These are phyloP conservation scores for Pholiota adiposa DNA, from an alignment of 1,284 basidiomycete species.

Conservation along the genomic window DNA sequence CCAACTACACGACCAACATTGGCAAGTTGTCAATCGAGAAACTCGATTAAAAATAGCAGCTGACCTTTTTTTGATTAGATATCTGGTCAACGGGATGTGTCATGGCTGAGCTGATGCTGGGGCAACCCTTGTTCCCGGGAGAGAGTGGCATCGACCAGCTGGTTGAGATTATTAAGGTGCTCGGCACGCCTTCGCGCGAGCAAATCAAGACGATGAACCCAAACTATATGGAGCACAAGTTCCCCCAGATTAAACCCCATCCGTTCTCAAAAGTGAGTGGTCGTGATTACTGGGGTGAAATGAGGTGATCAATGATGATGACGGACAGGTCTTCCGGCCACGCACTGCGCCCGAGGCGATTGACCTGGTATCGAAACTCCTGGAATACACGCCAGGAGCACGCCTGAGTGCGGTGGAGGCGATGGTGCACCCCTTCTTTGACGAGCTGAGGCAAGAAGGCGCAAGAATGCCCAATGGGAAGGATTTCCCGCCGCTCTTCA, in stretches of 20 bases:
- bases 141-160: conserved; percentile 99
- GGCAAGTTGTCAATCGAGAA: conserved; percentile 55
- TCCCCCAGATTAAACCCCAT: conserved; percentile 99
- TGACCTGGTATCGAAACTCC: conserved; percentile 90
- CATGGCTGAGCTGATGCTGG: conserved; percentile 99
- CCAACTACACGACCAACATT: conserved; percentile 99
- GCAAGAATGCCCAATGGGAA: conserved; percentile 96
- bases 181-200: conserved; percentile 97
- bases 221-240: conserved; percentile 99
- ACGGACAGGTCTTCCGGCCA: conserved; percentile 92
- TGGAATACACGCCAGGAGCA: conserved; percentile 96
- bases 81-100: conserved; percentile 99
- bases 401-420: conserved; percentile 93
- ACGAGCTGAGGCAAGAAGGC: conserved; percentile 90
- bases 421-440: conserved; percentile 96
- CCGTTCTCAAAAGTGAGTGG: conserved; percentile 85
- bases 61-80: conserved; percentile 53
- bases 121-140: conserved; percentile 98
- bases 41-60: not conserved
- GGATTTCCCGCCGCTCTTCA: conserved; percentile 92
- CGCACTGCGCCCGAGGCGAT: conserved; percentile 97
- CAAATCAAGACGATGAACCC: conserved; percentile 99
- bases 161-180: conserved; percentile 99
- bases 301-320: not conserved
- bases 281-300: not conserved